Evolutionary conservation across 352 stramenopile genomes (phyloP).

Genomic region (Pythium oligandrum): DNA sequence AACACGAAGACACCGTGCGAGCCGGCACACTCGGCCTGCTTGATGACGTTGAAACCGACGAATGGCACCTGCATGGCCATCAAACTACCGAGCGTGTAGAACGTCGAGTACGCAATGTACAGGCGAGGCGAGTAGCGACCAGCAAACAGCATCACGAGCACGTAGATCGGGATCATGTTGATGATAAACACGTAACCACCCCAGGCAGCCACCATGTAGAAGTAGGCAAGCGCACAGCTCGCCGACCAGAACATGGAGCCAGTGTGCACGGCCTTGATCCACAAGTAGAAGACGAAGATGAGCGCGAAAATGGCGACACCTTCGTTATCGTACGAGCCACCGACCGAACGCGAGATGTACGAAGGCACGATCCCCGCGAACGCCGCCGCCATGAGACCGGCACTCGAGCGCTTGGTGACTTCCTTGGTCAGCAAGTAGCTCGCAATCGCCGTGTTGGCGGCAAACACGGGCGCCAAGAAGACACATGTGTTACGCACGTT

Average conservation of each 20-base stretch:
- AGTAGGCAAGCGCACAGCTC: slow-evolving; percentile 90
- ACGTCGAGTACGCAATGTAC: slow-evolving; percentile 96
- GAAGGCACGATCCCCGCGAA: slow-evolving; percentile 97
- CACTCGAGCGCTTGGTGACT: slow-evolving; percentile 85
- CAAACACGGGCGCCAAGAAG: slow-evolving; percentile 89
- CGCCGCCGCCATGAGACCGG: slow-evolving; percentile 86
- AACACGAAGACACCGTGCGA: slow-evolving; percentile 93
- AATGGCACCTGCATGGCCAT: slow-evolving; percentile 98
- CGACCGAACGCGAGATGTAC: slow-evolving; percentile 95
- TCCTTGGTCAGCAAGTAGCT: slow-evolving; percentile 90
- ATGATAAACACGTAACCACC: slow-evolving; percentile 99
- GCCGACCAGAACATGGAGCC: slow-evolving; percentile 85
- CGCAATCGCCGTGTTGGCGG: slow-evolving; percentile 83
- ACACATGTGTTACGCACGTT: slow-evolving; percentile 92
- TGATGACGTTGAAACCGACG: slow-evolving; percentile 96
- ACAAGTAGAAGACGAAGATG: slow-evolving; percentile 97
- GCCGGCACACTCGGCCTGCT: slow-evolving; percentile 78
- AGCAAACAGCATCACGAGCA: slow-evolving; percentile 90
- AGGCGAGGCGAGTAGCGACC: slow-evolving; percentile 92
- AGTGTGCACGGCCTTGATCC: slow-evolving; percentile 92
- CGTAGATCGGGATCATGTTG: slow-evolving; percentile 98
- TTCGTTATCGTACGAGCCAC: slow-evolving; percentile 98
- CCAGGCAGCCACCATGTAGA: slow-evolving; percentile 97
- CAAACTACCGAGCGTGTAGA: slow-evolving; percentile 95
- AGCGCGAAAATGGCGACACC: slow-evolving; percentile 97